These are phyloP conservation scores for Acarospora socialis DNA, from an alignment of 2,329 filamentous ascomycete genomes.

Conservation along the genomic window DNA sequence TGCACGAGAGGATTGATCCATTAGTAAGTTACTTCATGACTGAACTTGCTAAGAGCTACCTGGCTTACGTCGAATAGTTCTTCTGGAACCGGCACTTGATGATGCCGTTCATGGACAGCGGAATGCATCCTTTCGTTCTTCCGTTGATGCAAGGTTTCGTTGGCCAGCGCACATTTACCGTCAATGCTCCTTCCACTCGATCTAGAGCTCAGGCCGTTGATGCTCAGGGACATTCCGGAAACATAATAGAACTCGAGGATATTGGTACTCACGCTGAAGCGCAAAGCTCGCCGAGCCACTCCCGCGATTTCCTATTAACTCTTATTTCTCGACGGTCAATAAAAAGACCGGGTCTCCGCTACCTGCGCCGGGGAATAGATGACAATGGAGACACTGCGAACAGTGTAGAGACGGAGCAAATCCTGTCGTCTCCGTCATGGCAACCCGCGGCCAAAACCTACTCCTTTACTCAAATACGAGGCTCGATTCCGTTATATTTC, in stretches of 20 bases:
- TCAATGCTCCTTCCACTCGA: conserved; percentile 32
- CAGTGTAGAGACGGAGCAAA: conserved; percentile 86
- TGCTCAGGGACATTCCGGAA: conserved; percentile 3
- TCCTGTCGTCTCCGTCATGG: conserved; percentile 61
- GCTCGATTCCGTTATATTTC: conserved; percentile 89
- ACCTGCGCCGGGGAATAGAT: conserved; percentile 78
- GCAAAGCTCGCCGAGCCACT: conserved; percentile 8
- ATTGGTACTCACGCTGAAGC: conserved; percentile 15
- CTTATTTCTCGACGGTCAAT: conserved; percentile 80
- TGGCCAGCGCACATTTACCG: conserved; percentile 67
- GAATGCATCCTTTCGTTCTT: conserved; percentile 55
- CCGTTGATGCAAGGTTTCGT: conserved; percentile 92
- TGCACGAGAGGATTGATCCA: conserved; percentile 60
- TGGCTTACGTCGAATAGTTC: conserved; percentile 34
- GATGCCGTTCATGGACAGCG: conserved; percentile 57
- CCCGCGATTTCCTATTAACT: conserved; percentile 56
- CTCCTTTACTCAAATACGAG: conserved; percentile 76
- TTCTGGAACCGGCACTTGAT: conserved; percentile 84
- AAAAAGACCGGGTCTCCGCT: conserved; percentile 75
- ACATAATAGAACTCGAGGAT: conserved; percentile 12
- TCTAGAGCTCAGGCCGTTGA: conserved; percentile 1
- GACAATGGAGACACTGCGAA: conserved; percentile 84
- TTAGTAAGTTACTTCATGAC: conserved; percentile 31
- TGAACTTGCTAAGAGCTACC: not conserved
- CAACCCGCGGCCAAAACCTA: conserved; percentile 47